Evolutionary conservation across 768 basidiomycete species (phyloP).

Genomic region (Sporobolomyces phaffii): DNA sequence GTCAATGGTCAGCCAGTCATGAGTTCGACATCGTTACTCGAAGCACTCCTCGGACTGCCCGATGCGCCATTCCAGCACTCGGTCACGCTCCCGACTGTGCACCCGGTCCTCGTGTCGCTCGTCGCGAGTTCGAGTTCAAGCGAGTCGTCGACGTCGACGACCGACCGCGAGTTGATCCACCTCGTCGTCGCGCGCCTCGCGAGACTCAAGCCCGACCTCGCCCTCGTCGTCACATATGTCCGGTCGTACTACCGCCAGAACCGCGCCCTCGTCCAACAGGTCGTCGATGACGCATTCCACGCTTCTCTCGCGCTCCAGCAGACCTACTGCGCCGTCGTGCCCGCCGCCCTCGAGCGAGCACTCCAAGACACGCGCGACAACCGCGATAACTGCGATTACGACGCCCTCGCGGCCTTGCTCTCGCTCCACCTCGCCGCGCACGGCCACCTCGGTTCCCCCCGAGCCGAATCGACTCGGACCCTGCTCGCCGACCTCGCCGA

Average conservation of each 20-base stretch:
- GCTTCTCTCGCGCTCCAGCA: neutral
- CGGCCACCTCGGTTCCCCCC: neutral
- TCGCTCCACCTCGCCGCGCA: neutral
- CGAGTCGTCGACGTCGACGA: neutral
- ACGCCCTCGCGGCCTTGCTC: neutral
- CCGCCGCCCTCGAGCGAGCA: neutral
- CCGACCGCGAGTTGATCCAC: constrained; percentile 1
- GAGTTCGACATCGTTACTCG: neutral
- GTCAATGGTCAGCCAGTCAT: no score
- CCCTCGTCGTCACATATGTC: constrained; percentile 23
- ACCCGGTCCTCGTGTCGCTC: neutral
- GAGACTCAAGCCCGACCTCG: neutral
- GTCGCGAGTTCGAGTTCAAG: no score
- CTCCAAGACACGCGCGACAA: neutral
- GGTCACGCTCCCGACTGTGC: neutral
- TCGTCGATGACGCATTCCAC: constrained; percentile 13
- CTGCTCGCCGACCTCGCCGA: neutral
- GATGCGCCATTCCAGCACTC: neutral
- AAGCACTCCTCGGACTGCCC: neutral
- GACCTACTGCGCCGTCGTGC: neutral
- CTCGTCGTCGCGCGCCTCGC: constrained; percentile 6
- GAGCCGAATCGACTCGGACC: no score
- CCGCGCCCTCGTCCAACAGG: neutral
- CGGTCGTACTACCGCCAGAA: neutral
- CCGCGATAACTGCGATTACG: neutral